Percentiles rank a stretch among this genome's conserved stretches.
Conservation (phyloP, 305 asterid species). For the Fraxinus floribunda region DNA sequence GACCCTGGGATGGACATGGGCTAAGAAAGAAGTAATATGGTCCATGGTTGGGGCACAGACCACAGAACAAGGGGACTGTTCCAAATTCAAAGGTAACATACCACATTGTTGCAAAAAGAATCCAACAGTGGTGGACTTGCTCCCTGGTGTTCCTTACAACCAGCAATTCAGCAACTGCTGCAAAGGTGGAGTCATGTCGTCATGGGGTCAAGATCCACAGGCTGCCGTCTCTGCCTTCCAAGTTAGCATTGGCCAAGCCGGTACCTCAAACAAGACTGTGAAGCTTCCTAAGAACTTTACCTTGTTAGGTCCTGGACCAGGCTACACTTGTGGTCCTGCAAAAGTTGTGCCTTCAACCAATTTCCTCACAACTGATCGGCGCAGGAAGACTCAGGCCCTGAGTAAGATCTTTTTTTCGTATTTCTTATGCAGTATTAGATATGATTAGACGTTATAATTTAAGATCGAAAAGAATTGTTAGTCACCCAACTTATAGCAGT, state of each 20-base stretch:
- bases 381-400: slow-evolving; percentile 74
- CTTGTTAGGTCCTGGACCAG: slow-evolving; percentile 66
- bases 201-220: slow-evolving; percentile 76
- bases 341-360: slow-evolving; percentile 70
- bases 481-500: neutral
- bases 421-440: neutral
- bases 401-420: slow-evolving; percentile 39
- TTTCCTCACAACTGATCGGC: slow-evolving; percentile 68
- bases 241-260: slow-evolving; percentile 77
- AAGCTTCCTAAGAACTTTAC: slow-evolving; percentile 80
- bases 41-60: slow-evolving; percentile 73
- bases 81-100: slow-evolving; percentile 71
- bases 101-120: slow-evolving; percentile 83
- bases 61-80: slow-evolving; percentile 89
- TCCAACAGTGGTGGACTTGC: slow-evolving; percentile 66
- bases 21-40: slow-evolving; percentile 84
- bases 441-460: neutral
- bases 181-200: slow-evolving; percentile 74
- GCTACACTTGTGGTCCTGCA: slow-evolving; percentile 86
- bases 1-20: slow-evolving; percentile 87
- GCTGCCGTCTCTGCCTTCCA: slow-evolving; percentile 66
- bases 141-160: slow-evolving; percentile 82
- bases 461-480: neutral
- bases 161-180: slow-evolving; percentile 80
- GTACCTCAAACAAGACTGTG: slow-evolving; percentile 74